Evolutionary conservation across 139 green algal species (phyloP).

Genomic region (Picochlorum sp.): DNA sequence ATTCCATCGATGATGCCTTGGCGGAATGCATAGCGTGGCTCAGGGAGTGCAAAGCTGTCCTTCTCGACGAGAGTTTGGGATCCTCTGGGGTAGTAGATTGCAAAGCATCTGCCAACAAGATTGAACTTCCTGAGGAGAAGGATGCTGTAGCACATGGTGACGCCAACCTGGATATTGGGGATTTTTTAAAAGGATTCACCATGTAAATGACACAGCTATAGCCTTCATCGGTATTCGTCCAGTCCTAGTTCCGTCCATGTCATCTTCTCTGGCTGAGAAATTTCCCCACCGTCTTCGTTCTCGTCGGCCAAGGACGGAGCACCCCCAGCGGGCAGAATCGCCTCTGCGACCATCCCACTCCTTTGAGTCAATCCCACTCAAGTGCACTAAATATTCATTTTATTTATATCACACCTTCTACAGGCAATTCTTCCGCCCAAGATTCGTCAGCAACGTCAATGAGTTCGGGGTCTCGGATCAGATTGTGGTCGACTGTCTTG

Average conservation of each 20-base stretch:
- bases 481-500: neutral
- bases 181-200: neutral
- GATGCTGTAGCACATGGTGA: conserved; percentile 43
- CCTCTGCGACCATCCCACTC: conserved; percentile 13
- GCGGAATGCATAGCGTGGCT: conserved; percentile 13
- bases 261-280: conserved; percentile 5
- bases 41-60: conserved; percentile 24
- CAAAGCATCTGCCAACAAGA: conserved; percentile 18
- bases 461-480: conserved; percentile 17
- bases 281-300: conserved; percentile 4
- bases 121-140: conserved; percentile 25
- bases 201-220: neutral
- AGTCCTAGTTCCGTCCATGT: conserved; percentile 28
- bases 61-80: conserved; percentile 7
- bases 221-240: conserved; percentile 5
- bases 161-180: conserved; percentile 57
- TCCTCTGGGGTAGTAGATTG: conserved; percentile 12
- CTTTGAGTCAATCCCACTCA: too few species aligned
- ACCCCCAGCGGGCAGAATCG: conserved; percentile 13
- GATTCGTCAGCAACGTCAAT: conserved; percentile 22
- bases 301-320: conserved; percentile 7
- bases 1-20: neutral
- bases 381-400: too few species aligned
- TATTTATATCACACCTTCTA: conserved; percentile 14
- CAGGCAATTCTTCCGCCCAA: conserved; percentile 23